These are phyloP conservation scores for Ogataea nitratoaversa DNA, from an alignment of 805 yeast species.

Conservation along the genomic window DNA sequence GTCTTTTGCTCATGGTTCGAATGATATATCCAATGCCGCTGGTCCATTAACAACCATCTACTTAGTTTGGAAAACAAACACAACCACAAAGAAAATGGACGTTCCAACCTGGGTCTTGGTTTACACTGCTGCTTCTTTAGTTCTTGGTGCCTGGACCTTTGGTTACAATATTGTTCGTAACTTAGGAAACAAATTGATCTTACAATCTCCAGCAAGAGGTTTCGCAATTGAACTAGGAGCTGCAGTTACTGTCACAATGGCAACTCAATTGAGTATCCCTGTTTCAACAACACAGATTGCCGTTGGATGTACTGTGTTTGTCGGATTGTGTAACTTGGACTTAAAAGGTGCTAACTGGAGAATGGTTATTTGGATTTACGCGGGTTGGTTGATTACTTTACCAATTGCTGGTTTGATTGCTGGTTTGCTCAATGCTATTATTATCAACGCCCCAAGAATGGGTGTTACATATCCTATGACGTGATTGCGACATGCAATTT, in stretches of 20 bases:
- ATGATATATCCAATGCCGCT: constrained; percentile 73
- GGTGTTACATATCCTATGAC: constrained; percentile 30
- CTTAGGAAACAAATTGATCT: constrained; percentile 69
- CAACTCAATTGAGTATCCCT: constrained; percentile 68
- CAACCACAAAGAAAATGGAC: constrained; percentile 41
- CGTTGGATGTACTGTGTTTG: constrained; percentile 72
- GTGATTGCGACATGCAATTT: background rate
- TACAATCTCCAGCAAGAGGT: constrained; percentile 77
- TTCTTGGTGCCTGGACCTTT: constrained; percentile 64
- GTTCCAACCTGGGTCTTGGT: constrained; percentile 72
- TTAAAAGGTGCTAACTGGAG: constrained; percentile 68
- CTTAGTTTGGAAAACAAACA: constrained; percentile 53
- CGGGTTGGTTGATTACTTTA: constrained; percentile 69
- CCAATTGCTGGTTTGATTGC: constrained; percentile 73
- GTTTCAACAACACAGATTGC: constrained; percentile 78
- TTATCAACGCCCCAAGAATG: constrained; percentile 57
- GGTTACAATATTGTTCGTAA: constrained; percentile 66
- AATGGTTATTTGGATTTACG: constrained; percentile 66
- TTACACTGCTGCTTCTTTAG: constrained; percentile 63
- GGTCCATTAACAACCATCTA: constrained; percentile 71
- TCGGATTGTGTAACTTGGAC: constrained; percentile 69
- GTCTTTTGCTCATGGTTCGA: constrained; percentile 82
- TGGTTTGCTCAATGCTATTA: constrained; percentile 60
- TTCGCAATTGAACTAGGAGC: constrained; percentile 75
- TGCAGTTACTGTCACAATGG: constrained; percentile 70